These are phyloP conservation scores for Dysphania ambrosioides DNA, from an alignment of 148 eudicot genomes.

Conservation along the genomic window DNA sequence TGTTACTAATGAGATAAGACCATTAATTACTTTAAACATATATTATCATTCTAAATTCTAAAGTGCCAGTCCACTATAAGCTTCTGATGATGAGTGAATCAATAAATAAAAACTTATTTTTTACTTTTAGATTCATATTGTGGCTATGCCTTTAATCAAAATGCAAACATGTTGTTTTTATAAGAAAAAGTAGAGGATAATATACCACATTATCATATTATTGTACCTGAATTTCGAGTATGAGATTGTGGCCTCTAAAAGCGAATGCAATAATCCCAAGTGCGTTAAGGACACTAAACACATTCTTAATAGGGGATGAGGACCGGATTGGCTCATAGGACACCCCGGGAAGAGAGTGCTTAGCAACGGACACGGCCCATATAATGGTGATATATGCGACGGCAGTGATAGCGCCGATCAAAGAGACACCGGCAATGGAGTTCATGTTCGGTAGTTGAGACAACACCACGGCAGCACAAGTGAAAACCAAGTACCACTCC, in stretches of 20 bases:
- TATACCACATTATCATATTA: no score
- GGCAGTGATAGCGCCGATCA: slow-evolving; percentile 74
- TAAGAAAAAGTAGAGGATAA: no score
- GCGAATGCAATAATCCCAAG: slow-evolving; percentile 86
- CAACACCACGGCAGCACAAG: slow-evolving; percentile 61
- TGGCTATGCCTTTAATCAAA: no score
- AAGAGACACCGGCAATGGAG: slow-evolving; percentile 85
- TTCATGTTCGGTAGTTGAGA: slow-evolving; percentile 86
- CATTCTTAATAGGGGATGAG: slow-evolving; percentile 31
- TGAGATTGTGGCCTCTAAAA: slow-evolving; percentile 82
- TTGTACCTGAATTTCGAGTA: slow-evolving; percentile 82
- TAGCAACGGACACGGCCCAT: slow-evolving; percentile 61
- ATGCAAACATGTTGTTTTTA: no score
- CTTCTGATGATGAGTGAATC: no score
- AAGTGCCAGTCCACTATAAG: no score
- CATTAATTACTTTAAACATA: no score
- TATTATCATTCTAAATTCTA: no score
- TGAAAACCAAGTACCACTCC: slow-evolving; percentile 85
- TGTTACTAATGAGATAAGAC: no score
- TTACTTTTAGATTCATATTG: no score
- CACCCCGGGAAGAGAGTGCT: slow-evolving; percentile 59
- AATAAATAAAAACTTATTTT: no score
- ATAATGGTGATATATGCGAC: slow-evolving; percentile 64
- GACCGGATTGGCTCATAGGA: slow-evolving; percentile 48
- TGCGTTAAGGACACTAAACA: slow-evolving; percentile 65